Evolutionary conservation across 2,329 filamentous ascomycete genomes (phyloP), one percentile per base, ranked within the genome.

Genomic region (Neospermospora avenae): DNA sequence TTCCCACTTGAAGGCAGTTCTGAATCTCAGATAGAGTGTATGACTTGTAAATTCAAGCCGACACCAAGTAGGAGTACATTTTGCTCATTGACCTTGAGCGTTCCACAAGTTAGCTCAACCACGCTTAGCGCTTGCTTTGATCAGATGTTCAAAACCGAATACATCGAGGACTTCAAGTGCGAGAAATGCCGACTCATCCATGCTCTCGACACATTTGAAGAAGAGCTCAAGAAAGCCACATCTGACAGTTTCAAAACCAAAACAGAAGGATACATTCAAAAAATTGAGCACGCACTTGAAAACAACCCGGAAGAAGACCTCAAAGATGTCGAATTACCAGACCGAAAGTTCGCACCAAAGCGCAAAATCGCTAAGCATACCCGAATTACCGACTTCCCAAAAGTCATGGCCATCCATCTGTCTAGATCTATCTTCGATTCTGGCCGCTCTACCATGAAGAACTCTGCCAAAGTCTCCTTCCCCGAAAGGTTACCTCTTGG

Each of bases 91-190:
- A 98, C 93, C 1, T 78, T 99, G 56, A 91, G 92, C 69, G 95
- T 99, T 3, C 95, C 95, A 0, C 90, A 95, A 72, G 84, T 87
- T 63, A 86, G 82, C 54, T 89, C 90, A 2, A 93, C 93, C 0
- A 88, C 91, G 0, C 81, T 99, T 16, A 92, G 89, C 71, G 81
- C 86, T 8, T 99, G 95, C 74, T 95, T 99, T 69, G 95, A 99
- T 70, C 90, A 90, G 42, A 88, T 97, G 75, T 87, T 99, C 67
- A 96, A 96, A 76, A 91, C 91, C 0, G 95, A 99, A 74, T 89
- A 92, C 72, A 97, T 99, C 66, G 93, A 98, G 64, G 95, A 96
- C 73, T 99, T 96, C 79, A 93, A 90, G 68, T 99, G 95, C 77
- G 95, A 97, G 69, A 90, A 87, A 75, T 99, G 95, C 72, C 86